Evolutionary conservation across 441 rosid species (phyloP), one percentile per base, ranked within the genome.

Genomic region (Adansonia rubrostipa): DNA sequence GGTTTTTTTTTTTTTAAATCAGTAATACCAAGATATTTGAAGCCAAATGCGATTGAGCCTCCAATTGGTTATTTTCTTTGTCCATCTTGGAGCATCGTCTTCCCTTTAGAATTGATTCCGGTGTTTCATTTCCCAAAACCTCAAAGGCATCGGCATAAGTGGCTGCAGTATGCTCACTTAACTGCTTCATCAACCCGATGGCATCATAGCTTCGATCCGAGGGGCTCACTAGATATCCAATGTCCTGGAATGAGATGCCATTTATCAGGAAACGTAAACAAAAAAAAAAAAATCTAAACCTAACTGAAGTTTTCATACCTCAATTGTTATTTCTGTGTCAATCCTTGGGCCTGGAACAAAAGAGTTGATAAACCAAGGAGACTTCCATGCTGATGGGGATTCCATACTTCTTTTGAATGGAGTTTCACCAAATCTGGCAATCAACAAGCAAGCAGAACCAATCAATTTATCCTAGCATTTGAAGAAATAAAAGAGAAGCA

Each of bases 301-400:
- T 19, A 63, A 22, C 7, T 51, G 54, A 54, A 65, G 72, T 22
- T 6, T 60, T 60, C 4, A 22, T 89, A 94, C 99, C 97, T 96
- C 99, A 44, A 93, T 87, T 20, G 98, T 89, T 83, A 96, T 86
- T 2, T 96, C 97, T 65, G 99, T 92, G 79, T 92, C 91, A 82
- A 92, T 77, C 81, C 93, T 88, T 75, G 97, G 92, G 74, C 98
- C 97, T 11, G 96, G 95, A 56, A 93, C 76, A 78, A 96, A 88
- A 56, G 98, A 86, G 86, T 94, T 93, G 9, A 94, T 72, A 79
- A 92, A 96, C 94, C 96, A 91, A 57, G 99, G 99, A 13, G 99
- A 97, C 80, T 93, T 97, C 99, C 99, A 97, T 60, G 96, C 98
- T 62, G 98, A 94, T 73, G 99, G 98, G 69, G 99, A 97, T 82